A percentile compares a stretch with the other conserved stretches of the same genome.
These are phyloP conservation scores for Botrytis pseudocinerea DNA, from an alignment of 2,329 filamentous ascomycete species.

Conservation along the genomic window DNA sequence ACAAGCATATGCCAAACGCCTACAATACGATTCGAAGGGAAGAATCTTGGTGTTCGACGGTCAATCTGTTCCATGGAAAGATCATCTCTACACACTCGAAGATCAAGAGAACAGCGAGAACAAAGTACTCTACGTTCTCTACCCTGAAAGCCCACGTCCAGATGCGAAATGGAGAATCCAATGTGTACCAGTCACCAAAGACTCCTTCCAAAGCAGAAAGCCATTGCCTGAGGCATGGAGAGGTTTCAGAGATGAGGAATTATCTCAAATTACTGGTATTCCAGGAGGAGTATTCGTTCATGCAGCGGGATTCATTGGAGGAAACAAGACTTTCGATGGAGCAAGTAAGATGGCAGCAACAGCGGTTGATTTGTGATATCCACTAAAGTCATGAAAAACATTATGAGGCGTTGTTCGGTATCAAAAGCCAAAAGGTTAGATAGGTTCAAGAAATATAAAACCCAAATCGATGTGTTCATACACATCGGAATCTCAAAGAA, in stretches of 20 bases:
- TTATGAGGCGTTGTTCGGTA: constrained; percentile 15
- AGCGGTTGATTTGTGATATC: constrained; percentile 53
- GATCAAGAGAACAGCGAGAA: constrained; percentile 53
- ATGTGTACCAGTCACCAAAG: constrained; percentile 79
- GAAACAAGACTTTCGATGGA: constrained; percentile 88
- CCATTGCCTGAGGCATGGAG: constrained; percentile 89
- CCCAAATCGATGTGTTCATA: neutral
- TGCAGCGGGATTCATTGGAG: constrained; percentile 92
- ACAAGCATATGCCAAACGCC: constrained; percentile 69
- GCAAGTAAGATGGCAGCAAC: constrained; percentile 82
- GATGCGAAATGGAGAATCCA: constrained; percentile 91
- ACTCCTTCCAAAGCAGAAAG: constrained; percentile 90
- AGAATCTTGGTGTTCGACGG: constrained; percentile 77
- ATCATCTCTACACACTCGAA: constrained; percentile 90
- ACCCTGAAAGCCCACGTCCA: constrained; percentile 76
- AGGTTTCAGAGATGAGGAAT: constrained; percentile 81
- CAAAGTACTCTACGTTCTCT: constrained; percentile 82
- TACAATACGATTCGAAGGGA: constrained; percentile 68
- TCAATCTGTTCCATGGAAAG: constrained; percentile 89
- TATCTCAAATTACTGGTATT: constrained; percentile 71
- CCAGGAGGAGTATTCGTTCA: constrained; percentile 88
- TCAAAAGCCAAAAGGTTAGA: constrained; percentile 12
- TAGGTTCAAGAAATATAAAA: neutral
- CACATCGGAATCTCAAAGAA: neutral
- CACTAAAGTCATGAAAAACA: constrained; percentile 6